Evolutionary conservation across 176 grass and related monocot species (phyloP).

Genomic region (Oryza officinalis): DNA sequence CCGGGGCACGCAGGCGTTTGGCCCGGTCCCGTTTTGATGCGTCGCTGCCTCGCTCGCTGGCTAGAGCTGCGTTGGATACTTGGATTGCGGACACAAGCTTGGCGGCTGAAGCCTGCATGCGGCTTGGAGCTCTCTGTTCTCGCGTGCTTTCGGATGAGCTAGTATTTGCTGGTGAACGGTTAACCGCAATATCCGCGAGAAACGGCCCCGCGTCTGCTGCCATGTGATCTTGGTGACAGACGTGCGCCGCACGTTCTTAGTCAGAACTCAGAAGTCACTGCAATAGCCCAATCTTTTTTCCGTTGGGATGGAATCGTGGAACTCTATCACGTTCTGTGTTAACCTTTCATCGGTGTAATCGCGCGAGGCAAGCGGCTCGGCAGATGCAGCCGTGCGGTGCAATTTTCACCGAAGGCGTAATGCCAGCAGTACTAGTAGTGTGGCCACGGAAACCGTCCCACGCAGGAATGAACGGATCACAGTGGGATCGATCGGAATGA

Average conservation of each 20-base stretch:
- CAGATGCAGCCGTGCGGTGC: no score
- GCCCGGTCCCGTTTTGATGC: background rate
- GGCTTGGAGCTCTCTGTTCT: background rate
- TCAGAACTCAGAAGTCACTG: no score
- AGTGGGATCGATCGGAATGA: slow-evolving; percentile 18
- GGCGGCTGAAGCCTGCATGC: background rate
- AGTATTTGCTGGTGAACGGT: no score
- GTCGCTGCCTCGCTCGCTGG: background rate
- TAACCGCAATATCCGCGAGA: background rate
- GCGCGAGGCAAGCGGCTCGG: no score
- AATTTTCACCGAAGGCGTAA: background rate
- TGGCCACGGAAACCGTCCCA: no score
- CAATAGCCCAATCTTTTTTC: no score
- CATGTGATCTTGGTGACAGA: background rate
- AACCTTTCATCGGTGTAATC: background rate
- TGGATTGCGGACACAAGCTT: background rate
- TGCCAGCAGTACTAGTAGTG: no score
- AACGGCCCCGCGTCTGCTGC: background rate
- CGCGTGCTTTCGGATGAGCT: background rate
- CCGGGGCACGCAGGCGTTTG: background rate
- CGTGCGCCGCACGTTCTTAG: background rate
- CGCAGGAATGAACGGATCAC: background rate
- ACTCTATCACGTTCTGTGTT: background rate
- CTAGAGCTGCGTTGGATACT: background rate
- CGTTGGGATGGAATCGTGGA: no score